These are phyloP conservation scores for Gaultheria prostrata DNA, from an alignment of 148 eudicot species.

Conservation along the genomic window DNA sequence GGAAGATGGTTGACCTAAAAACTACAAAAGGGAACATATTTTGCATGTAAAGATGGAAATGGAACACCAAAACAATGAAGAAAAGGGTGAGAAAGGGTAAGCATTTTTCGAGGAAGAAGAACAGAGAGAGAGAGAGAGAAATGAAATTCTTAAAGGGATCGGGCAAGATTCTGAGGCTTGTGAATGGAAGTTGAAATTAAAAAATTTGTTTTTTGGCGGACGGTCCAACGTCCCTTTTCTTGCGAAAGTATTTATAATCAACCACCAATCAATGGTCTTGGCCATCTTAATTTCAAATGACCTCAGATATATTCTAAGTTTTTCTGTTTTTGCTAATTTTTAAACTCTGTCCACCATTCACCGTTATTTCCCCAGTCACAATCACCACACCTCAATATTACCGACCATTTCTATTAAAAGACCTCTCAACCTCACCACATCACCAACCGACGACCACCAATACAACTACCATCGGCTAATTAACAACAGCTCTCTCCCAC, in stretches of 20 bases:
- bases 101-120: slow-evolving; percentile 1
- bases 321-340: not conserved
- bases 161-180: not conserved
- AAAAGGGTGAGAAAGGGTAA: not conserved
- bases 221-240: not conserved
- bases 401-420: no score
- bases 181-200: not conserved
- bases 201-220: not conserved
- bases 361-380: not conserved
- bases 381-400: no score
- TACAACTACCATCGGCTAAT: no score
- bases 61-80: not conserved
- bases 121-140: not conserved
- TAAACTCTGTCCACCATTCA: not conserved
- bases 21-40: slow-evolving; percentile 8
- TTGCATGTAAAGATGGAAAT: not conserved
- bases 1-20: not conserved
- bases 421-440: no score
- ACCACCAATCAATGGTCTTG: not conserved
- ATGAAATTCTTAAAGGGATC: not conserved
- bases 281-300: not conserved
- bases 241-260: not conserved
- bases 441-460: no score
- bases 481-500: no score
- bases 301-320: not conserved